A percentile compares a stretch with the other conserved stretches of the same genome.
phyloP scores from a whole-genome alignment of 768 basidiomycete species.

The Trametes meyenii region DNA sequence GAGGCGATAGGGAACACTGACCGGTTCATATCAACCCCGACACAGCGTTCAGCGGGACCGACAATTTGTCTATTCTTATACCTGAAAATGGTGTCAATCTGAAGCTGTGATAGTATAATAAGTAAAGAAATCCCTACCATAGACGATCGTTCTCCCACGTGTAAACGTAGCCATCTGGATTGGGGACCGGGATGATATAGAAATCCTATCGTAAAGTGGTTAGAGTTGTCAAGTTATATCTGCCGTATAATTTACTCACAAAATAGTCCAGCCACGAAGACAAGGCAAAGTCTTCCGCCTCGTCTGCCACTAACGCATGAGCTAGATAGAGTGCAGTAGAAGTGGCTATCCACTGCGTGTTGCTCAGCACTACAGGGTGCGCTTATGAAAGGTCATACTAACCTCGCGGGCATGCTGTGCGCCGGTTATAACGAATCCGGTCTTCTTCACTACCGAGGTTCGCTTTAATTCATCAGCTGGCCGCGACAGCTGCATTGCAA shows the following conservation, averaged over 20 bases:
- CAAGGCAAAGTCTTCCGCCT: constrained; percentile 49
- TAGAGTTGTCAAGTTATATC: neutral
- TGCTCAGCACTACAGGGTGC: neutral
- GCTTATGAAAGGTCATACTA: constrained; percentile 27
- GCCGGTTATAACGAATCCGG: constrained; percentile 67
- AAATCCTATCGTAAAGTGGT: constrained; percentile 48
- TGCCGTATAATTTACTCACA: constrained; percentile 38
- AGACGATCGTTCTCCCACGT: constrained; percentile 72
- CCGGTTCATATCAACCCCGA: constrained; percentile 82
- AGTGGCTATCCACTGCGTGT: constrained; percentile 74
- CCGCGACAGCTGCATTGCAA: constrained; percentile 52
- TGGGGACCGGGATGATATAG: constrained; percentile 66
- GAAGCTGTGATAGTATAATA: neutral
- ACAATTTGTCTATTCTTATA: constrained; percentile 72
- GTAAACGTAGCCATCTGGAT: constrained; percentile 75
- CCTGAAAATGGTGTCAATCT: constrained; percentile 34
- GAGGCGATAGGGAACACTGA: constrained; percentile 29
- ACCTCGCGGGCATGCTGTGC: constrained; percentile 81
- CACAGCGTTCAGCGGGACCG: constrained; percentile 51
- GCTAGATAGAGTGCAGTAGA: constrained; percentile 72
- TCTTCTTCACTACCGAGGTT: constrained; percentile 16
- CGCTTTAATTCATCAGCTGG: constrained; percentile 14
- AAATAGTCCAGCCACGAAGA: constrained; percentile 53
- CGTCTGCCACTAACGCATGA: constrained; percentile 63
- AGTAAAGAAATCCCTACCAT: constrained; percentile 43